Evolutionary conservation across 2,329 filamentous ascomycete species (phyloP).

Genomic region (Botrytis deweyae): DNA sequence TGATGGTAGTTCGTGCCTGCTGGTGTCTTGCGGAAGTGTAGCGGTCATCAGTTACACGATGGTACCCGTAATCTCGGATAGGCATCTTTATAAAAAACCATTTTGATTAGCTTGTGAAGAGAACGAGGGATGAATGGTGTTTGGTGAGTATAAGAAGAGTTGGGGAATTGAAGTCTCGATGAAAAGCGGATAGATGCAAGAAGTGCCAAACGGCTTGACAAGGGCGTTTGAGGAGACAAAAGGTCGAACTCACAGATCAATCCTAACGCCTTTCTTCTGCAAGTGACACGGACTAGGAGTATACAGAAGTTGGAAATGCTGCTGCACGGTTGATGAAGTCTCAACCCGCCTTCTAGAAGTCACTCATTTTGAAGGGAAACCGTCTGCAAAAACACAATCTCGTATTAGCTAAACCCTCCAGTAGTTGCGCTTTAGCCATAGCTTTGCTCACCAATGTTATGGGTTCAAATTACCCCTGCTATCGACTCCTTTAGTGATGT

Average conservation of each 20-base stretch:
- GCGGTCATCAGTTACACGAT: neutral
- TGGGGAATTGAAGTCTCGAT: neutral
- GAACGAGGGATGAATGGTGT: neutral
- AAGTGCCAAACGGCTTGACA: neutral
- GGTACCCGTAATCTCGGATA: neutral
- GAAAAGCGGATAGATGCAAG: neutral
- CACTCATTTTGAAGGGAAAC: neutral
- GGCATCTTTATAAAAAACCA: neutral
- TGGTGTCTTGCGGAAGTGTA: neutral
- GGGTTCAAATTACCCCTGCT: rapidly evolving
- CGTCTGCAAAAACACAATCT: neutral
- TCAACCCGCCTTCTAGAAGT: rapidly evolving
- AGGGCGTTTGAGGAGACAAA: neutral
- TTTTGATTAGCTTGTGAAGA: neutral
- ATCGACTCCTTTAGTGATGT: neutral
- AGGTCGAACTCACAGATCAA: neutral
- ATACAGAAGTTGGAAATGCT: neutral
- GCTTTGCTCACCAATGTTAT: neutral
- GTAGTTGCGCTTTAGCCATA: neutral
- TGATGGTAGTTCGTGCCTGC: neutral
- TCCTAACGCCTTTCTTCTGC: neutral
- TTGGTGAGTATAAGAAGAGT: neutral
- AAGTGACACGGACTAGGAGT: neutral
- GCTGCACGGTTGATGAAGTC: neutral
- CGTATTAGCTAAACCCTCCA: neutral